Evolutionary conservation across 1,139 yeast genomes (phyloP), one percentile per base, ranked within the genome.

Genomic region (Zygosaccharomyces pseudobailii): DNA sequence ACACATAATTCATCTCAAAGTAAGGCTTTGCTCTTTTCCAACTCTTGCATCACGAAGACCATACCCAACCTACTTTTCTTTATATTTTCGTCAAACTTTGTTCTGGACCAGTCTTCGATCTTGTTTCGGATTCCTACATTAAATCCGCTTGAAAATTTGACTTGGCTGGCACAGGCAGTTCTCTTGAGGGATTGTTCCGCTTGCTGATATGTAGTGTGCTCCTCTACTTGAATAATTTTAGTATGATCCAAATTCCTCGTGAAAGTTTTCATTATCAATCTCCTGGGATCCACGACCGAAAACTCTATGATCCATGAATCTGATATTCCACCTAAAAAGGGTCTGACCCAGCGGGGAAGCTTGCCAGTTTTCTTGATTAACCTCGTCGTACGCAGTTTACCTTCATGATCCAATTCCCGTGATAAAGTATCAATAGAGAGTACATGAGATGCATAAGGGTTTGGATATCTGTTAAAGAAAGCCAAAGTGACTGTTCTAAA

Each of bases 381-480:
- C 57, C 92, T 76, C 7, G 95, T 87, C 33, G 87, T 80, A 57
- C 80, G 77, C 44, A 89, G 73, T 46, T 81, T 72, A 20, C 95
- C 95, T 13, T 78, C 68, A 0, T 65, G 62, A 55, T 85, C 90
- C 2, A 60, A 35, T 10, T 55, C 48, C 42, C 66, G 48, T 4
- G 58, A 51, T 23, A 65, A 33, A 2, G 96, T 87, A 63, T 92
- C 98, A 35, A 82, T 82, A 10, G 95, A 84, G 40, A 84, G 71
- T 9, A 92, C 97, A 69, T 92, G 97, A n/a, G 80, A 71, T 34
- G 97, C 84, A 62, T 76, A 89, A 3, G 98, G 98, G 61, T 88
- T 88, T 2, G 96, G 96, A 62, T 87, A 88, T 57, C 94, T 72
- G 68, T 87, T 87, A 66, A 87, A 82, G 64, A 84, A 84, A 1